Conservation (phyloP, 768 basidiomycete species). For the Russula vinacea region DNA sequence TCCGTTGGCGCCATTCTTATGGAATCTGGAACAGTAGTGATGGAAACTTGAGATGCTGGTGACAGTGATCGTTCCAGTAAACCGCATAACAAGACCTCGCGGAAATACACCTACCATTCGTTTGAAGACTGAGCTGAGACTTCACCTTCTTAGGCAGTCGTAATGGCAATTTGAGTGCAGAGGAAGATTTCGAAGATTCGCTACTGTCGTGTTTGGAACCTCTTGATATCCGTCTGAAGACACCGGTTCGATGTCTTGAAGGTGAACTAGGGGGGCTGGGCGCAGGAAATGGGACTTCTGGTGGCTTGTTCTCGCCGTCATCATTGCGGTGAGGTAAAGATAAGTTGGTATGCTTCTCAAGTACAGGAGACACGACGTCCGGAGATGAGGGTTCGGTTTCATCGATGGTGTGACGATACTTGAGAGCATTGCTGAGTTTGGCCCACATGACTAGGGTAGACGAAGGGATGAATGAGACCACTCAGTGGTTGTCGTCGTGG, state of each 20-base stretch:
- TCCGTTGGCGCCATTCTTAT: slow-evolving; percentile 33
- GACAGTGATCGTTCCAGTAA: background rate
- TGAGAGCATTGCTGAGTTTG: slow-evolving; percentile 26
- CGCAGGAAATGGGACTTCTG: slow-evolving; percentile 26
- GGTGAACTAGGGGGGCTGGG: slow-evolving; percentile 29
- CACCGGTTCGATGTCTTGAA: slow-evolving; percentile 25
- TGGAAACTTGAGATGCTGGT: slow-evolving; percentile 23
- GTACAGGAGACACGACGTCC: slow-evolving; percentile 19
- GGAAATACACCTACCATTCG: slow-evolving; percentile 19
- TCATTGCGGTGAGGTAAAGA: slow-evolving; percentile 16
- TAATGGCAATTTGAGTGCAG: slow-evolving; percentile 25
- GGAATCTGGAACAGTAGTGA: slow-evolving; percentile 36
- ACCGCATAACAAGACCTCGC: background rate
- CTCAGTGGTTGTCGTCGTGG: slow-evolving; percentile 16
- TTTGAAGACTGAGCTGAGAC: slow-evolving; percentile 26
- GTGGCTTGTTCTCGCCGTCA: slow-evolving; percentile 13
- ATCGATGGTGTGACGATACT: slow-evolving; percentile 19
- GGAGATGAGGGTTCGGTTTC: slow-evolving; percentile 18
- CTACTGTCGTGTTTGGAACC: slow-evolving; percentile 22
- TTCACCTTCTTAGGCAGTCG: slow-evolving; percentile 29
- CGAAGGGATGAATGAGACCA: slow-evolving; percentile 7
- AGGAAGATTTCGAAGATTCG: slow-evolving; percentile 24
- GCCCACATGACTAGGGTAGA: slow-evolving; percentile 26
- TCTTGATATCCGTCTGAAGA: slow-evolving; percentile 29
- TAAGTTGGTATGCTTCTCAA: slow-evolving; percentile 25